Conservation (phyloP, 2,329 filamentous ascomycete genomes). For the Colletotrichum simmondsii region DNA sequence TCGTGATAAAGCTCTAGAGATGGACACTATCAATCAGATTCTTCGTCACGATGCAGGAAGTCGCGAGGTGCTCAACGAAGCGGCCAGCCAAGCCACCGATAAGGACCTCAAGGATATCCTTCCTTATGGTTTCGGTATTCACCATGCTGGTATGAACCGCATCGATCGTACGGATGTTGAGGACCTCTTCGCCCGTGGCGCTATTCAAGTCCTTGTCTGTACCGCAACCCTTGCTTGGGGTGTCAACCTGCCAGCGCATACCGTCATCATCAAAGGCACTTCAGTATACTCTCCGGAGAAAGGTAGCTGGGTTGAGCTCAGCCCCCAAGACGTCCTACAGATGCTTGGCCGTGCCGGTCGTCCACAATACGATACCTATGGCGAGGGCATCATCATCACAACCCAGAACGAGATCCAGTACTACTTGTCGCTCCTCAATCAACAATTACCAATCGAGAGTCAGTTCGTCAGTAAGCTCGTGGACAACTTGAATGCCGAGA, state of each 20-base stretch:
- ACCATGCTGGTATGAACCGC: conserved; percentile 97
- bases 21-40: conserved; percentile 97
- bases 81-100: conserved; percentile 85
- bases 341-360: conserved; percentile 98
- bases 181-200: conserved; percentile 90
- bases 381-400: conserved; percentile 98
- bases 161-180: conserved; percentile 96
- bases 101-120: conserved; percentile 91
- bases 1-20: conserved; percentile 94
- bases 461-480: conserved; percentile 93
- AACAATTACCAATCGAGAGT: conserved; percentile 97
- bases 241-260: conserved; percentile 97
- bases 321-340: conserved; percentile 96
- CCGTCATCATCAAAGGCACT: conserved; percentile 98
- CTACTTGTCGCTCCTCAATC: conserved; percentile 95
- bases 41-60: conserved; percentile 92
- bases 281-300: conserved; percentile 98
- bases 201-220: conserved; percentile 94
- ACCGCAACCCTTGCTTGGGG: conserved; percentile 99
- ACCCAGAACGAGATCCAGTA: conserved; percentile 96
- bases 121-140: conserved; percentile 97
- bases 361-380: conserved; percentile 96
- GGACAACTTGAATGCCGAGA: conserved; percentile 95
- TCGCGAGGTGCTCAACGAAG: conserved; percentile 86
- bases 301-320: conserved; percentile 97